These are phyloP conservation scores for Lepidium africanum DNA, from an alignment of 345 rosid genomes.

Conservation along the genomic window DNA sequence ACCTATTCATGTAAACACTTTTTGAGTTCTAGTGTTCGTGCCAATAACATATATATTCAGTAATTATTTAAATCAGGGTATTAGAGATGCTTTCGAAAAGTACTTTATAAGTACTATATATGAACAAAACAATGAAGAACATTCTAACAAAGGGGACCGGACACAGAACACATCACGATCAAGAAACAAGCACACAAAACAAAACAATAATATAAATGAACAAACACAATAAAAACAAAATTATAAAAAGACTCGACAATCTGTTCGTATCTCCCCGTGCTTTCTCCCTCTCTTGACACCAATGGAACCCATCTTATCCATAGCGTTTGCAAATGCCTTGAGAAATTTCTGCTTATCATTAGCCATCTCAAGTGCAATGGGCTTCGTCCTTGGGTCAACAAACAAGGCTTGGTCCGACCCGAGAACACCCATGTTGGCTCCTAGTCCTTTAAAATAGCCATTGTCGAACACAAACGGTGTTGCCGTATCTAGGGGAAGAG, in stretches of 20 bases:
- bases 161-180: neutral
- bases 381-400: conserved; percentile 52
- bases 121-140: neutral
- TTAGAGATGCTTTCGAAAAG: neutral
- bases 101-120: neutral
- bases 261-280: conserved; percentile 69
- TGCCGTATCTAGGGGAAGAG: conserved; percentile 62
- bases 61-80: neutral
- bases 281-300: conserved; percentile 64
- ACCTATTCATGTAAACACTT: neutral
- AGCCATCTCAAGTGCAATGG: conserved; percentile 42
- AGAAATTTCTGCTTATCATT: conserved; percentile 50
- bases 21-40: neutral
- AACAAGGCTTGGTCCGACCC: conserved; percentile 58
- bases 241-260: conserved; percentile 43
- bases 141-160: neutral
- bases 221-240: neutral
- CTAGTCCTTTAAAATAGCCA: conserved; percentile 49
- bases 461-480: conserved; percentile 74
- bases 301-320: conserved; percentile 78
- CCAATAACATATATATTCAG: neutral
- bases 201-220: neutral
- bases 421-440: conserved; percentile 52
- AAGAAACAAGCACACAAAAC: neutral
- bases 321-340: conserved; percentile 56